Base-by-base conservation (phyloP, 1,284 basidiomycete species). In the Albatrellus sp. region DNA sequence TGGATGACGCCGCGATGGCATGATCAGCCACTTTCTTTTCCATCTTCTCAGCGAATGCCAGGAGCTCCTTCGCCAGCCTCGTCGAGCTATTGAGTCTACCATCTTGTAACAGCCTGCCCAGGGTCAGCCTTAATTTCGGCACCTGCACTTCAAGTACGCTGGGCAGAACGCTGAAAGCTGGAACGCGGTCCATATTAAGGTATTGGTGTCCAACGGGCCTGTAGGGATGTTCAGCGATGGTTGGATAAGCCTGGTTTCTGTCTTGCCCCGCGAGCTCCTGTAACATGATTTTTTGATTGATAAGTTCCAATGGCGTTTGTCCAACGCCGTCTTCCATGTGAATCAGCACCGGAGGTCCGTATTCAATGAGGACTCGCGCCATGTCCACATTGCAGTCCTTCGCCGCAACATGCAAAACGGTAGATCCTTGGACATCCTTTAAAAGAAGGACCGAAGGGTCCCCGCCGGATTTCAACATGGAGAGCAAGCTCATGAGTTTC, bases 271-370 rank as follows among this genome's bases (percentile, higher is more conserved):
- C n/a, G n/a, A n/a, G n/a, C n/a, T n/a, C n/a, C n/a, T n/a, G n/a
- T n/a, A n/a, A n/a, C n/a, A n/a, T n/a, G n/a, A n/a, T n/a, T n/a
- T n/a, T n/a, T n/a, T n/a, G n/a, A n/a, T n/a, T n/a, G 2, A 64
- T 63, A 33, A 67, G 64, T 46, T 78, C 77, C 4, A 71, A 50
- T 0, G 72, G 64, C 0, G 72, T 74, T 45, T 70, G 65, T 3
- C 76, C 77, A 5, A 77, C 70, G 16, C 68, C 68, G 50, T 77
- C 69, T 54, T 78, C 75, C 33, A 63, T 57, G 44, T 62, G 60
- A 5, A 75, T 54, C 0, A 57, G 61, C 17, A 68, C 64, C 0
- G 57, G 47, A 16, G 68, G 62, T 0, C 60, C 58, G 2, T 58
- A 59, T 2, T 60, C 57, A 20, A 72, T 49, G 20, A 78, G 55